A percentile compares a stretch with the other conserved stretches of the same genome.
phyloP scores from a whole-genome alignment of 1,284 basidiomycete species.

The Sparassis latifolia region DNA sequence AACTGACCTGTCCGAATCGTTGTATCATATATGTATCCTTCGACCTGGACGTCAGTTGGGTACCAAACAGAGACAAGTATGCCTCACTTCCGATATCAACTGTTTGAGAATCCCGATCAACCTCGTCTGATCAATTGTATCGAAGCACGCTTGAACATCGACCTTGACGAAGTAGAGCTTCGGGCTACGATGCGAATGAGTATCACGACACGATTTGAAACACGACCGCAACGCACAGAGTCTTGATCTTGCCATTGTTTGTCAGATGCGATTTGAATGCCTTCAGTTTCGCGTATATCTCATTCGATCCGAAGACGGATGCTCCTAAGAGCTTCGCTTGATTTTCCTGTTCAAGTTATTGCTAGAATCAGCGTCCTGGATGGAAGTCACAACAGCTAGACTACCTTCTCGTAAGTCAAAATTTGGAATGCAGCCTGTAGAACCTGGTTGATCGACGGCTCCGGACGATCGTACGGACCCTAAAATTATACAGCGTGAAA shows the following conservation, averaged over 20 bases:
- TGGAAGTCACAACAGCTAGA: neutral
- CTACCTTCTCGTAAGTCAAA: slow-evolving; percentile 80
- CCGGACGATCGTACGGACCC: slow-evolving; percentile 8
- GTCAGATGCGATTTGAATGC: slow-evolving; percentile 57
- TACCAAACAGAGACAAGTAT: neutral
- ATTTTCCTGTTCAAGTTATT: slow-evolving; percentile 42
- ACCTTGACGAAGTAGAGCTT: slow-evolving; percentile 93
- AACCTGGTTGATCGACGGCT: slow-evolving; percentile 79
- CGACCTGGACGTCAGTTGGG: neutral
- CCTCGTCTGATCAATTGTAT: slow-evolving; percentile 89
- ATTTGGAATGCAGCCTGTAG: slow-evolving; percentile 82
- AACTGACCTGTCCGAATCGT: slow-evolving; percentile 54
- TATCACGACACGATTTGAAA: neutral
- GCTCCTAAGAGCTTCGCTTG: slow-evolving; percentile 65
- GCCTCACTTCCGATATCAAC: slow-evolving; percentile 64
- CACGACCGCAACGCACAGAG: slow-evolving; percentile 40
- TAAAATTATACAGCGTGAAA: neutral
- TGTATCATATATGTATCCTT: slow-evolving; percentile 65
- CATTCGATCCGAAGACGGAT: slow-evolving; percentile 79
- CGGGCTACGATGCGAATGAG: slow-evolving; percentile 44
- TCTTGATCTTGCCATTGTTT: slow-evolving; percentile 30
- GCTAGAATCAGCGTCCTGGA: neutral
- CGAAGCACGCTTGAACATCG: slow-evolving; percentile 94
- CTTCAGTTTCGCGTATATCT: slow-evolving; percentile 73
- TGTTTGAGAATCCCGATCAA: slow-evolving; percentile 73